Base-by-base conservation (phyloP, 2,329 filamentous ascomycete species). In the Diatrype stigma region DNA sequence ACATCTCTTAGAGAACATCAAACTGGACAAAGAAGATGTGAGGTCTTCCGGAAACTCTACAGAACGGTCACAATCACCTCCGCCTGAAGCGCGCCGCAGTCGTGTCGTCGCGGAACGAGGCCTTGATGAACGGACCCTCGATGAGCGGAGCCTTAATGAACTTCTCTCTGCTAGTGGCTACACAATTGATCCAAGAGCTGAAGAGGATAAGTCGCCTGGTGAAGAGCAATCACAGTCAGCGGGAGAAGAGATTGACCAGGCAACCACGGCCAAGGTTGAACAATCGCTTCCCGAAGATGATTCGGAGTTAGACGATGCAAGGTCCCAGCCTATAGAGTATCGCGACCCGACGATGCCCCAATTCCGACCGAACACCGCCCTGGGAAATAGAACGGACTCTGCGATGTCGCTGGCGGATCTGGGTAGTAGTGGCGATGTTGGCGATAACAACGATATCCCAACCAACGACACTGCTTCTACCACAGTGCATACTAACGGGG, bases 301-400 rank as follows among this genome's bases (percentile, higher is more conserved):
- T 26, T 60, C 56, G n/a, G 23, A 22, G 14, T 22, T 45, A 6
- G 51, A 51, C 17, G 38, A 42, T n/a, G 26, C 23, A 2, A n/a
- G 35, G 7, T 23, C 48, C 17, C 59, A 60, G 30, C 22, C 54
- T 10, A 35, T 54, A 2, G 59, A 59, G 32, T 64, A 72, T 38
- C 70, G 72, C 7, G 86, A 89, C 58, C 81, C 81, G 7, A 88
- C 85, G 0, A 73, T 88, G 66, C 85, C 85, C 8, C 85, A 89
- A 59, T 87, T 87, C 62, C 77, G 82, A 6, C 85, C 84, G n/a
- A 80, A 86, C 56, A 73, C 67, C 30, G 54, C 60, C 1, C 57
- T 60, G 21, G 51, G 54, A 6, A 50, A 55, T 57, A 61, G 16
- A 56, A 54, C 12, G 10, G 26, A 30, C 26, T 30, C 26, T 30